These are phyloP conservation scores for Emmonsia crescens DNA, from an alignment of 2,329 filamentous ascomycete species.

Conservation along the genomic window DNA sequence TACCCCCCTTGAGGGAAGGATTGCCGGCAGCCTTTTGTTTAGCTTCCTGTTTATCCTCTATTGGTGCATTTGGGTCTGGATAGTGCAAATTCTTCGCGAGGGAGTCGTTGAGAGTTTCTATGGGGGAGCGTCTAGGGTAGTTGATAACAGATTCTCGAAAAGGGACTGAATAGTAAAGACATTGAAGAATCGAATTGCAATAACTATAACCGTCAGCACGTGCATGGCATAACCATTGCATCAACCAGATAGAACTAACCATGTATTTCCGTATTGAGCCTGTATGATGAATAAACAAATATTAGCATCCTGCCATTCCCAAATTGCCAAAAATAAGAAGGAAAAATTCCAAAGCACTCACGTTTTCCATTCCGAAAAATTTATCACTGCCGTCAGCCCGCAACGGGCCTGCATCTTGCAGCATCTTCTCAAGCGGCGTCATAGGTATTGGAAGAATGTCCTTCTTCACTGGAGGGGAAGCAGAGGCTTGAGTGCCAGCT, in stretches of 20 bases:
- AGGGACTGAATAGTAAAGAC: slow-evolving; percentile 85
- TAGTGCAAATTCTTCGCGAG: slow-evolving; percentile 39
- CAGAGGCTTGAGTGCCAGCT: slow-evolving; percentile 37
- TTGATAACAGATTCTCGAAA: slow-evolving; percentile 92
- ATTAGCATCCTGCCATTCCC: slow-evolving; percentile 5
- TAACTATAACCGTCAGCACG: slow-evolving; percentile 50
- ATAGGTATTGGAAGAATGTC: slow-evolving; percentile 46
- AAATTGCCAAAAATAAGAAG: background rate
- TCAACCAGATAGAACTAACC: slow-evolving; percentile 46
- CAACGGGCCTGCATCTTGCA: slow-evolving; percentile 69
- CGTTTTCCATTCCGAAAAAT: slow-evolving; percentile 97
- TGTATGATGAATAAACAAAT: slow-evolving; percentile 20
- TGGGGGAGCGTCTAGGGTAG: slow-evolving; percentile 64
- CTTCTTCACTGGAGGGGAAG: slow-evolving; percentile 45
- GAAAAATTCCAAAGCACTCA: slow-evolving; percentile 39
- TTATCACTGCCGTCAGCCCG: slow-evolving; percentile 88
- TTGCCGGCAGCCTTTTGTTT: slow-evolving; percentile 33
- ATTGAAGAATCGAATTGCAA: slow-evolving; percentile 96
- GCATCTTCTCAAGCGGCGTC: slow-evolving; percentile 60
- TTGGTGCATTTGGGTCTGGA: slow-evolving; percentile 49
- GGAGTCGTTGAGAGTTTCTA: slow-evolving; percentile 55
- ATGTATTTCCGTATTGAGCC: slow-evolving; percentile 86
- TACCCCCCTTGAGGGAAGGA: slow-evolving; percentile 2
- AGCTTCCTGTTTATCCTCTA: slow-evolving; percentile 38
- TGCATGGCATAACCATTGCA: background rate